Evolutionary conservation across 1,284 basidiomycete species (phyloP).

Genomic region (Ustilago cynodontis): DNA sequence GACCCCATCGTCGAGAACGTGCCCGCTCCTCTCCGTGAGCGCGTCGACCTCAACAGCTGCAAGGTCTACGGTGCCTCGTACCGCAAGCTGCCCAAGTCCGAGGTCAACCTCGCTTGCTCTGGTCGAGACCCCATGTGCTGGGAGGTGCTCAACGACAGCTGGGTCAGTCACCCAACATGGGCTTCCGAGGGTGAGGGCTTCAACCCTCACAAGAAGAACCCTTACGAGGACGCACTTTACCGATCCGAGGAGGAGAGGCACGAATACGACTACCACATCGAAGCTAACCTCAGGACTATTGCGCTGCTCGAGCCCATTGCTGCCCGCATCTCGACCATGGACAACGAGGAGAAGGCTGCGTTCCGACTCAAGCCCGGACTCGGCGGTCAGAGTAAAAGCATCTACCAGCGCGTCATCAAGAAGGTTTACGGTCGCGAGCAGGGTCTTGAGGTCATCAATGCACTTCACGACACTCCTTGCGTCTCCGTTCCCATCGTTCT

Average conservation of each 20-base stretch:
- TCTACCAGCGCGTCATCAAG: slow-evolving; percentile 94
- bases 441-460: slow-evolving; percentile 85
- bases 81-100: slow-evolving; percentile 85
- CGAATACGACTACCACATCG: slow-evolving; percentile 97
- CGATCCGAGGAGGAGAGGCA: slow-evolving; percentile 98
- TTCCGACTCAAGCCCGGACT: slow-evolving; percentile 90
- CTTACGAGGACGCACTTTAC: slow-evolving; percentile 94
- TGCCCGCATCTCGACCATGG: slow-evolving; percentile 88
- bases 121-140: slow-evolving; percentile 94
- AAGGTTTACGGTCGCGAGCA: slow-evolving; percentile 91
- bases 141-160: slow-evolving; percentile 81
- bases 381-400: slow-evolving; percentile 85
- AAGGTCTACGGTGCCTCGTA: slow-evolving; percentile 85
- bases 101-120: slow-evolving; percentile 89
- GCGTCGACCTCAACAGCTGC: slow-evolving; percentile 68
- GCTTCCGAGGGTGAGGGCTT: slow-evolving; percentile 94
- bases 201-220: slow-evolving; percentile 95
- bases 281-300: slow-evolving; percentile 91
- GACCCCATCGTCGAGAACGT: slow-evolving; percentile 71
- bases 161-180: slow-evolving; percentile 95
- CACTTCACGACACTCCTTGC: slow-evolving; percentile 90
- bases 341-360: slow-evolving; percentile 83
- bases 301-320: slow-evolving; percentile 90
- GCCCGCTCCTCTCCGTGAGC: slow-evolving; percentile 68
- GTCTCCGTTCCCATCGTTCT: slow-evolving; percentile 94